Evolutionary conservation across 2,329 filamentous ascomycete species (phyloP), one percentile per base, ranked within the genome.

Genomic region (Claviceps quebecensis): DNA sequence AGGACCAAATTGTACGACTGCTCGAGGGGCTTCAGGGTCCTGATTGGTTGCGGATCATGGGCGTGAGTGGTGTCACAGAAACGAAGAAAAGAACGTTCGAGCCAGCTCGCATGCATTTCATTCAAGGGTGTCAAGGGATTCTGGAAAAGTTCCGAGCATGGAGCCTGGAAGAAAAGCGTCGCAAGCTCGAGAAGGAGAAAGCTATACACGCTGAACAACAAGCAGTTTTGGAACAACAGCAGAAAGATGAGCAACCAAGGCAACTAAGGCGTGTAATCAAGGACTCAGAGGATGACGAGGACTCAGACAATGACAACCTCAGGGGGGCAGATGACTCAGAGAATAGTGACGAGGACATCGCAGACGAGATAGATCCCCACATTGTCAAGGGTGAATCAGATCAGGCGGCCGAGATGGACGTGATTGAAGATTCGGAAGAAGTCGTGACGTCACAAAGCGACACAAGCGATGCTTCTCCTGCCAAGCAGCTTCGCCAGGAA

Each of bases 1-100:
- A 76, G 57, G 79, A 83, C 54, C 79, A 82, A 58, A 77, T 84
- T 41, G 75, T 80, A 50, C 73, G 80, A 37, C 66, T 84, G 16
- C 74, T 96, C 6, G 88, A 93, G 50, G 88, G 88, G 17, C 75
- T 98, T 1, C 85, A 88, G 63, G 87, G 91, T 2, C 87, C 86
- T 53, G 93, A 97, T 66, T 98, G 93, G 93, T 73, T 96, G 52
- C 83, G 86, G 55, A 79, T 90, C 4, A 89, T 98, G 81, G 93
- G 91, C 26, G 84, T 97, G 37, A 91, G 82, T 56, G 87, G 79
- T 19, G 71, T 94, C 39, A 94, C 88, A 0, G 90, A 96, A 61
- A 81, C 81, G 22, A 87, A 87, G 61, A 91, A 87, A 68, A 93
- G 86, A 65, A 78, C 84, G 34, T 96, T 88, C 66, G 88, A 95